Percentiles rank a stretch among this genome's conserved stretches.
phyloP scores from a whole-genome alignment of 2,329 filamentous ascomycete genomes.

The Endocalyx cinctus region DNA sequence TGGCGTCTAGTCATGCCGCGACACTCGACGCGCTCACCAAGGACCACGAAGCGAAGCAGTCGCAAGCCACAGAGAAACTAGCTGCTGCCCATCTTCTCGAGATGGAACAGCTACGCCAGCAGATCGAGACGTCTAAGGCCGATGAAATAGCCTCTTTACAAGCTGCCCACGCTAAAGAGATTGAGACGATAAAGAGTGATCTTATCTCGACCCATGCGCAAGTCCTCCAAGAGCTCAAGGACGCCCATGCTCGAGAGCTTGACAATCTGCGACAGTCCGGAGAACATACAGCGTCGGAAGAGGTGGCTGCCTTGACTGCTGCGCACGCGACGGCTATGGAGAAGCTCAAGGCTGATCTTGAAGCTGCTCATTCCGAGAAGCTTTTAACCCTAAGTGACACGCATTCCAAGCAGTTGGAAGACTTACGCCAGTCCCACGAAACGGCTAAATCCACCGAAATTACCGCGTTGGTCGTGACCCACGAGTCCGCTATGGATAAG shows the following conservation, averaged over 20 bases:
- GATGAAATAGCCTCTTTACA: conserved; percentile 2
- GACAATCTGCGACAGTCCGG: conserved; percentile 12
- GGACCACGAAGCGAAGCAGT: conserved; percentile 12
- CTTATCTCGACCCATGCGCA: not conserved
- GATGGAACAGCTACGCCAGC: conserved; percentile 3
- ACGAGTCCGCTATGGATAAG: conserved; percentile 12
- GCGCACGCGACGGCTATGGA: conserved; percentile 11
- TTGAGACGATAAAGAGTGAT: not conserved
- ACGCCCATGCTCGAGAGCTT: conserved; percentile 9
- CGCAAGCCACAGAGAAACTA: conserved; percentile 10
- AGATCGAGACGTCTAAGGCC: conserved; percentile 6
- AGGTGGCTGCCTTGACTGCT: conserved; percentile 11
- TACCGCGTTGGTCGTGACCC: conserved; percentile 11
- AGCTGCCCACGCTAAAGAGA: not conserved
- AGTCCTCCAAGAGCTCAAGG: conserved; percentile 8
- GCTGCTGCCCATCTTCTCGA: conserved; percentile 4
- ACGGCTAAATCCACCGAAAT: conserved; percentile 14
- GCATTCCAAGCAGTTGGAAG: conserved; percentile 16
- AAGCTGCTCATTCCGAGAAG: conserved; percentile 9
- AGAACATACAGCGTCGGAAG: conserved; percentile 15
- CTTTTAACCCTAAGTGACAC: conserved; percentile 9
- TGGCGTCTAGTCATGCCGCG: conserved; percentile 9
- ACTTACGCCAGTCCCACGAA: conserved; percentile 12
- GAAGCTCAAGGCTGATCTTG: conserved; percentile 11
- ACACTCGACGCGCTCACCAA: conserved; percentile 10